A percentile compares a stretch with the other conserved stretches of the same genome.
Evolutionary conservation across 192 early-diverging fungal species (phyloP).

Genomic region (Geranomyces michiganensis): DNA sequence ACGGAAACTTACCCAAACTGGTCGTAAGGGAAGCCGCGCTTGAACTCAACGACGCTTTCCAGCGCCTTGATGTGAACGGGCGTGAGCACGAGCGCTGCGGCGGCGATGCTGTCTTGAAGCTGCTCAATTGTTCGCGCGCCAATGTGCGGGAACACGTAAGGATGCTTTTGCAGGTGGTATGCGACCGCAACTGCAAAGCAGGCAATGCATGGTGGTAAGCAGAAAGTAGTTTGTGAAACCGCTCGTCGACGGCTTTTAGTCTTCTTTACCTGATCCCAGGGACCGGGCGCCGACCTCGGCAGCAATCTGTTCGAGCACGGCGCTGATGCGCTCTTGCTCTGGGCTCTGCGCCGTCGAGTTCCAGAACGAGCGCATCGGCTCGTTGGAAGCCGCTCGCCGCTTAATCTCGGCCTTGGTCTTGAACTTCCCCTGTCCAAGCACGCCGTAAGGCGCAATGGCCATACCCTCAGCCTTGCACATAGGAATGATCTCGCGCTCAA

Average conservation of each 20-base stretch:
- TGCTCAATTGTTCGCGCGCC: not conserved
- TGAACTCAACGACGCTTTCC: not conserved
- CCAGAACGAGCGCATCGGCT: too few species aligned
- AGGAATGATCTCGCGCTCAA: slow-evolving; percentile 42
- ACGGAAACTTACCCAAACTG: too few species aligned
- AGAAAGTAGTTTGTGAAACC: too few species aligned
- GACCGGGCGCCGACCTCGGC: not conserved
- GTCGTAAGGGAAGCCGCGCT: too few species aligned
- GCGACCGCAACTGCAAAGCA: slow-evolving; percentile 3
- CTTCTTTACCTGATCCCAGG: too few species aligned
- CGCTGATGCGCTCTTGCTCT: not conserved
- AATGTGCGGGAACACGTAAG: slow-evolving; percentile 1
- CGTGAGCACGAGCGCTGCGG: not conserved
- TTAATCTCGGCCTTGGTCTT: too few species aligned
- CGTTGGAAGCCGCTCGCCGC: too few species aligned
- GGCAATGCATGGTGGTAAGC: too few species aligned
- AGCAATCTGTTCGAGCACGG: not conserved
- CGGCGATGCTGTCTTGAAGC: not conserved
- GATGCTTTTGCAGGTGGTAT: not conserved
- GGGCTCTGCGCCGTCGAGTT: too few species aligned
- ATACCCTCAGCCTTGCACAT: slow-evolving; percentile 32
- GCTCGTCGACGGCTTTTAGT: too few species aligned
- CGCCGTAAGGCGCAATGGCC: slow-evolving; percentile 36
- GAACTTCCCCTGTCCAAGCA: slow-evolving; percentile 11
- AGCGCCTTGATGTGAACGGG: not conserved